Conservation (phyloP, 257 asterid genomes). For the Nicotiana tabacum region DNA sequence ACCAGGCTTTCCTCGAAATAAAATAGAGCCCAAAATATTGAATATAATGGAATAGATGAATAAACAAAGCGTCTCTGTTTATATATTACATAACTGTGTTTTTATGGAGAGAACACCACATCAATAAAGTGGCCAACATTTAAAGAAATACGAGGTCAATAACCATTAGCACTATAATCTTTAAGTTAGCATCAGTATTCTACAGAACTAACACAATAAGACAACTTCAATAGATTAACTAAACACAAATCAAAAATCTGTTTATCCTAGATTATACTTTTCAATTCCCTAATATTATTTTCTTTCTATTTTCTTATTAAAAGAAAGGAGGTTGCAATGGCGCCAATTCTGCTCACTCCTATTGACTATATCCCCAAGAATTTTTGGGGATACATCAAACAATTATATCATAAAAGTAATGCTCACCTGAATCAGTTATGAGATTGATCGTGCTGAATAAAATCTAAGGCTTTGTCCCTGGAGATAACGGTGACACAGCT, state of each 20-base stretch:
- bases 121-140: background rate
- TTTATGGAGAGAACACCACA: background rate
- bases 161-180: background rate
- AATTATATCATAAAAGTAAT: background rate
- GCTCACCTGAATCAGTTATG: conserved; percentile 63
- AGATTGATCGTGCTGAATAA: conserved; percentile 82
- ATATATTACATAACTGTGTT: background rate
- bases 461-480: conserved; percentile 74
- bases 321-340: too few relatives aligned
- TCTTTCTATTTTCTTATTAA: too few relatives aligned
- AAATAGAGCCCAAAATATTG: background rate
- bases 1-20: background rate
- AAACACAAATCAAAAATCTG: too few relatives aligned
- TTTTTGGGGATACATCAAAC: background rate
- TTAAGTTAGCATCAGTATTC: too few relatives aligned
- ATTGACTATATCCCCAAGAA: background rate
- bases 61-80: background rate
- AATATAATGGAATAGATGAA: background rate
- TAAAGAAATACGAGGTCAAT: background rate
- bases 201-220: too few relatives aligned
- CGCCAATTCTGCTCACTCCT: too few relatives aligned
- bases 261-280: too few relatives aligned
- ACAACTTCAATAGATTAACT: too few relatives aligned
- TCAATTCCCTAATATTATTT: too few relatives aligned
- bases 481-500: conserved; percentile 67